These are phyloP conservation scores for Amanita pseudoporphyria DNA, from an alignment of 768 basidiomycete genomes.

Conservation along the genomic window DNA sequence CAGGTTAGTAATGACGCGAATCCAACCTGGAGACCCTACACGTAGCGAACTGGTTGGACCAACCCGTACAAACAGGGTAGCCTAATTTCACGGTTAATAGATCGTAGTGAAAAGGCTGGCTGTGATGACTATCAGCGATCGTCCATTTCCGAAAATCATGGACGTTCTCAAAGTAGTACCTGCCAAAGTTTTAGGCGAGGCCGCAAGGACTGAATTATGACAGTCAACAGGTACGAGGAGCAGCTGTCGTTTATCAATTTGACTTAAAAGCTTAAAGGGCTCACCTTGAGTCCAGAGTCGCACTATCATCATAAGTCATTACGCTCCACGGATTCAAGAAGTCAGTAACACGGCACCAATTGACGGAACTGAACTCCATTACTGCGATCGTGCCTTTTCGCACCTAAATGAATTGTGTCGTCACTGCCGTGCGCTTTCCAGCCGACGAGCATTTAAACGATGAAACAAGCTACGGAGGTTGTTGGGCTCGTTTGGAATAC, in stretches of 20 bases:
- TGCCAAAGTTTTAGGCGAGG: background rate
- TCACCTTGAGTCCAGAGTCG: background rate
- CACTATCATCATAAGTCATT: background rate
- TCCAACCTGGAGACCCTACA: background rate
- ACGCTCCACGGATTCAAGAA: background rate
- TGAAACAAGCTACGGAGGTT: background rate
- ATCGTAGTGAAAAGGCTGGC: background rate
- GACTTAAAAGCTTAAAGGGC: background rate
- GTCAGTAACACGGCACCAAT: background rate
- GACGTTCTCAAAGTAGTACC: background rate
- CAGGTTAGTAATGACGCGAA: background rate
- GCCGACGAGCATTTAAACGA: background rate
- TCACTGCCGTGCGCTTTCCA: background rate
- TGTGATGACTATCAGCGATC: background rate
- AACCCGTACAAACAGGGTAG: background rate
- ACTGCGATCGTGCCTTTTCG: background rate
- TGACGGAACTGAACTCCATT: too few relatives aligned
- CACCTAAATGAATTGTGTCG: background rate
- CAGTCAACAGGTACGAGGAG: background rate
- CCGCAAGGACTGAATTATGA: background rate
- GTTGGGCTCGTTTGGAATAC: background rate
- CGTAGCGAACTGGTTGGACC: background rate
- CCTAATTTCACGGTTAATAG: background rate
- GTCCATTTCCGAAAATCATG: background rate
- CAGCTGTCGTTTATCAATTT: background rate